Evolutionary conservation across 345 rosid genomes (phyloP).

Genomic region (Mallotus nudiflorus): DNA sequence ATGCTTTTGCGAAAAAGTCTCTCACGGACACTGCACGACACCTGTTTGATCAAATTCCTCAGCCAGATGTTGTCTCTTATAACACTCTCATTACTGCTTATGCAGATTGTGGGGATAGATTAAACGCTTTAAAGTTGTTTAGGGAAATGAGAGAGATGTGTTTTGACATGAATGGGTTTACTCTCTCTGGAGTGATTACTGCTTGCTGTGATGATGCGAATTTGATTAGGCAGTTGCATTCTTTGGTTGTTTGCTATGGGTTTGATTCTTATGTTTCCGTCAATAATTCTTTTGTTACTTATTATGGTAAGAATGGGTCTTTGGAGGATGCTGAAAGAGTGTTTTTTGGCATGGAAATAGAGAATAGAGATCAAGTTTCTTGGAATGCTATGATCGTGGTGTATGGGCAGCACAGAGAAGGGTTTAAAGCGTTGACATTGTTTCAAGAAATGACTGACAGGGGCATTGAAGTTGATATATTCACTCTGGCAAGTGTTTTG

Average conservation of each 20-base stretch:
- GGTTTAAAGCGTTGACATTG: conserved; percentile 58
- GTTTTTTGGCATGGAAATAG: conserved; percentile 57
- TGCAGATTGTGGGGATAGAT: conserved; percentile 56
- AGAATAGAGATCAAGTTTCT: conserved; percentile 67
- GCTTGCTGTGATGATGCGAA: conserved; percentile 47
- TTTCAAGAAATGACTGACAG: conserved; percentile 60
- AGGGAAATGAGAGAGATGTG: conserved; percentile 52
- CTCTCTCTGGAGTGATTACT: conserved; percentile 67
- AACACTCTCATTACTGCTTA: conserved; percentile 76
- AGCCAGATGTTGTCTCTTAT: conserved; percentile 72
- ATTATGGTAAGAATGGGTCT: conserved; percentile 62
- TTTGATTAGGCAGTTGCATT: conserved; percentile 67
- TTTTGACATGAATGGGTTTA: conserved; percentile 69
- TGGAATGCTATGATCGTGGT: conserved; percentile 97
- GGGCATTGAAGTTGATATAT: conserved; percentile 66
- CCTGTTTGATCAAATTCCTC: conserved; percentile 81
- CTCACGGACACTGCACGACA: conserved; percentile 46
- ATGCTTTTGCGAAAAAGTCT: conserved; percentile 50
- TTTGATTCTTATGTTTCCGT: conserved; percentile 68
- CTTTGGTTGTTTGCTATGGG: conserved; percentile 55
- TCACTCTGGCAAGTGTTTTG: conserved; percentile 77
- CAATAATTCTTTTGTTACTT: conserved; percentile 65
- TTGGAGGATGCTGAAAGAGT: conserved; percentile 62
- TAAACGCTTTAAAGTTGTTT: conserved; percentile 49
- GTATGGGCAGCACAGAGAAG: conserved; percentile 77